Evolutionary conservation across 192 early-diverging fungal species (phyloP).

Genomic region (Backusella luteola): DNA sequence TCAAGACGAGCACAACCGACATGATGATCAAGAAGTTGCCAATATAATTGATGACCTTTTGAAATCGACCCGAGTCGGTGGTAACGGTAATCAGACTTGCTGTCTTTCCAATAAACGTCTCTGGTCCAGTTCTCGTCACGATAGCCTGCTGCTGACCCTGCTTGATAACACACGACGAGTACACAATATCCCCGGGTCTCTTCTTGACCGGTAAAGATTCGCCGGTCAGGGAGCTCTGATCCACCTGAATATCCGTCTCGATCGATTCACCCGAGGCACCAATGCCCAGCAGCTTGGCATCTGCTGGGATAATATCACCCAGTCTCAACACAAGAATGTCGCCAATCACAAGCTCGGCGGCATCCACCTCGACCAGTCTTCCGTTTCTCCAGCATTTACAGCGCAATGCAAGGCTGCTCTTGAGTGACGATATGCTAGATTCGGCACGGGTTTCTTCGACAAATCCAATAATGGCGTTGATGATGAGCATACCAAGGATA

Average conservation of each 20-base stretch:
- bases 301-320: slow-evolving; percentile 78
- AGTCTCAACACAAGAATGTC: slow-evolving; percentile 69
- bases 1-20: slow-evolving; percentile 47
- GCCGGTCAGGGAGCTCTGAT: slow-evolving; percentile 75
- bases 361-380: slow-evolving; percentile 46
- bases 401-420: slow-evolving; percentile 67
- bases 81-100: slow-evolving; percentile 70
- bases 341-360: slow-evolving; percentile 60
- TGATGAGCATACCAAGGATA: slow-evolving; percentile 53
- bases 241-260: slow-evolving; percentile 57
- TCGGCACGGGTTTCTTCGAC: slow-evolving; percentile 72
- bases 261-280: slow-evolving; percentile 50
- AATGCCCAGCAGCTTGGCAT: slow-evolving; percentile 54
- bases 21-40: slow-evolving; percentile 76
- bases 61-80: slow-evolving; percentile 72
- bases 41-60: slow-evolving; percentile 73
- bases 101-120: slow-evolving; percentile 75
- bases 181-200: slow-evolving; percentile 58
- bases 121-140: slow-evolving; percentile 67
- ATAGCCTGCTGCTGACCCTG: slow-evolving; percentile 72
- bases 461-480: slow-evolving; percentile 73
- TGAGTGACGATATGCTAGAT: slow-evolving; percentile 66
- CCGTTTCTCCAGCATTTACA: slow-evolving; percentile 60
- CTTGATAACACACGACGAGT: slow-evolving; percentile 69
- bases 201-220: slow-evolving; percentile 68